Conservation (phyloP, 345 rosid species). For the sweet orange (Citrus sinensis) region DNA sequence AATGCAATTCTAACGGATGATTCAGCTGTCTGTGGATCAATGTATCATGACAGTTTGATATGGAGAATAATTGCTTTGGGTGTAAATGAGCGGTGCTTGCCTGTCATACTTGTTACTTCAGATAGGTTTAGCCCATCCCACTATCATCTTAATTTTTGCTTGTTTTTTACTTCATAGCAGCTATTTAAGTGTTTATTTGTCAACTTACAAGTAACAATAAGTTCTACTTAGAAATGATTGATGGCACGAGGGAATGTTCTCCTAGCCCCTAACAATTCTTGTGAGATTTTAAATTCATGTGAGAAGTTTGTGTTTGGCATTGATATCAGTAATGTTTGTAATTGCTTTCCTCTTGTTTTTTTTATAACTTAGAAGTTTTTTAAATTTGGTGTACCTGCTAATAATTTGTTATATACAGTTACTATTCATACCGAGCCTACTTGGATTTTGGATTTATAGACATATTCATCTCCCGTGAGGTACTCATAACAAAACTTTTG, state of each 20-base stretch:
- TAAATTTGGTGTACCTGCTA: slow-evolving; percentile 3
- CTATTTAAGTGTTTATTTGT: neutral
- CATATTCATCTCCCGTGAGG: slow-evolving; percentile 96
- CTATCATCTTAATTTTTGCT: neutral
- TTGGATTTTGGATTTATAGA: slow-evolving; percentile 84
- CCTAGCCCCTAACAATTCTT: neutral
- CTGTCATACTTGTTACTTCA: slow-evolving; percentile 76
- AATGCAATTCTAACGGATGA: slow-evolving; percentile 65
- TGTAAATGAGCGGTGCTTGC: slow-evolving; percentile 78
- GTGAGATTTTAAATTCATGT: neutral
- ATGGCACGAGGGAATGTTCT: neutral
- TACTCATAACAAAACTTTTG: slow-evolving; percentile 22
- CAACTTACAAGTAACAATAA: neutral
- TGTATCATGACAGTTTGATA: slow-evolving; percentile 89
- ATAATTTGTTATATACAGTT: slow-evolving; percentile 45
- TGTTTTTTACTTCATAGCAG: neutral
- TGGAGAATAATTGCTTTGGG: slow-evolving; percentile 89
- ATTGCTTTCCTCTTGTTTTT: neutral
- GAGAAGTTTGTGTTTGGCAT: neutral
- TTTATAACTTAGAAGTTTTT: neutral
- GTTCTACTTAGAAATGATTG: neutral
- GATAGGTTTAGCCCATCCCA: slow-evolving; percentile 60
- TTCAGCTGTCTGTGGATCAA: slow-evolving; percentile 49
- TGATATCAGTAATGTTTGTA: neutral
- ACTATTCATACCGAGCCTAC: slow-evolving; percentile 82